phyloP scores from a whole-genome alignment of 164 flowering plant genomes.

The Euptelea pleiosperma region DNA sequence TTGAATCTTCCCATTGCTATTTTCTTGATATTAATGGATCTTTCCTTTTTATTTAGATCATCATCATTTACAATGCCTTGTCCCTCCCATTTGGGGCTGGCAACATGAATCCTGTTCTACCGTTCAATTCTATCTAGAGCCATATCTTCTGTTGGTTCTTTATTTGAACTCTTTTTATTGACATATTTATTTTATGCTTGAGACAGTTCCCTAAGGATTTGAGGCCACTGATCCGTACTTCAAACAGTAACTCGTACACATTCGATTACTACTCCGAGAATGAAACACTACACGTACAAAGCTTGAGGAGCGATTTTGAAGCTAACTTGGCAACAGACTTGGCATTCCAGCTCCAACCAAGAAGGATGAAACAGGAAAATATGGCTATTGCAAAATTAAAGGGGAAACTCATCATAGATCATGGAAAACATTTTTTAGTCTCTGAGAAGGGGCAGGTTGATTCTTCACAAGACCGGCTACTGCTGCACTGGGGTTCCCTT shows the following conservation, averaged over 20 bases:
- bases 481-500: constrained; percentile 47
- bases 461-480: constrained; percentile 19
- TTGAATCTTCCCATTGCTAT: not conserved
- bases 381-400: constrained; percentile 45
- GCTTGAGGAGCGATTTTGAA: constrained; percentile 31
- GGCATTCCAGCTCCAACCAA: constrained; percentile 38
- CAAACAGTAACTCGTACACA: constrained; percentile 19
- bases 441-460: constrained; percentile 15
- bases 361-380: constrained; percentile 30
- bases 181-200: constrained; percentile 12
- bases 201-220: constrained; percentile 57
- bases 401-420: constrained; percentile 44
- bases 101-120: no score
- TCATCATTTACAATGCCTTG: no score
- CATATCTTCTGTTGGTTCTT: not conserved
- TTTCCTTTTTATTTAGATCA: not conserved
- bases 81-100: no score
- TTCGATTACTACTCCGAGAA: constrained; percentile 37
- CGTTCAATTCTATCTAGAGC: not conserved
- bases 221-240: constrained; percentile 14
- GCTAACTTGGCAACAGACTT: constrained; percentile 46
- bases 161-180: not conserved
- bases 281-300: constrained; percentile 45
- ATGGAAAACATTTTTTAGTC: constrained; percentile 38
- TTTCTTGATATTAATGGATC: not conserved